Evolutionary conservation across 129 eudicot species (phyloP).

Genomic region (Centaurea solstitialis): DNA sequence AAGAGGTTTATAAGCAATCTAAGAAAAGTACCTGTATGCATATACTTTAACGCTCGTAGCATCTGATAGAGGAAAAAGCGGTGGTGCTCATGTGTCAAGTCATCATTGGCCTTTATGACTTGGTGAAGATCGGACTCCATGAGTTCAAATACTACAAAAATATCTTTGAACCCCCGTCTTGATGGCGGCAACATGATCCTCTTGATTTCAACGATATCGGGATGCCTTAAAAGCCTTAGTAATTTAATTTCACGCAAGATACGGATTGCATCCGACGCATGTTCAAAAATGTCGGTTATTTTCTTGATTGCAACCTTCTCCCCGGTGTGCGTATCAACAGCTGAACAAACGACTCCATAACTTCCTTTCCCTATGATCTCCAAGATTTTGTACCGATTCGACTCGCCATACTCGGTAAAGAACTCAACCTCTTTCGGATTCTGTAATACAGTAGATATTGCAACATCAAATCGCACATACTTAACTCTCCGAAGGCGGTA

Average conservation of each 20-base stretch:
- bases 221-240: conserved; percentile 88
- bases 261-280: conserved; percentile 84
- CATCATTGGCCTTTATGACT: conserved; percentile 96
- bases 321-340: conserved; percentile 90
- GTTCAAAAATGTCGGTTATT: conserved; percentile 81
- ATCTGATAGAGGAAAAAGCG: conserved; percentile 94
- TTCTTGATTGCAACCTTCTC: conserved; percentile 96
- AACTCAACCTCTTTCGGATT: conserved; percentile 73
- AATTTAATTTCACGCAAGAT: conserved; percentile 87
- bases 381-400: conserved; percentile 84
- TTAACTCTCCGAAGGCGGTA: not conserved
- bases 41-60: conserved; percentile 89
- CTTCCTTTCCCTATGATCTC: conserved; percentile 96
- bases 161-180: conserved; percentile 82
- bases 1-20: not conserved
- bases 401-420: conserved; percentile 86
- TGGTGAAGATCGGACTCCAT: conserved; percentile 99
- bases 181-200: conserved; percentile 96
- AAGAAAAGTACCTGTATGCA: conserved; percentile 75
- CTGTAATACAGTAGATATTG: conserved; percentile 37
- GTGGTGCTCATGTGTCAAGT: conserved; percentile 91
- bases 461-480: not conserved
- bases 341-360: conserved; percentile 98
- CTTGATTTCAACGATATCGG: conserved; percentile 95
- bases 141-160: conserved; percentile 94